These are phyloP conservation scores for Sporisorium scitamineum DNA, from an alignment of 1,284 basidiomycete genomes.

Conservation along the genomic window DNA sequence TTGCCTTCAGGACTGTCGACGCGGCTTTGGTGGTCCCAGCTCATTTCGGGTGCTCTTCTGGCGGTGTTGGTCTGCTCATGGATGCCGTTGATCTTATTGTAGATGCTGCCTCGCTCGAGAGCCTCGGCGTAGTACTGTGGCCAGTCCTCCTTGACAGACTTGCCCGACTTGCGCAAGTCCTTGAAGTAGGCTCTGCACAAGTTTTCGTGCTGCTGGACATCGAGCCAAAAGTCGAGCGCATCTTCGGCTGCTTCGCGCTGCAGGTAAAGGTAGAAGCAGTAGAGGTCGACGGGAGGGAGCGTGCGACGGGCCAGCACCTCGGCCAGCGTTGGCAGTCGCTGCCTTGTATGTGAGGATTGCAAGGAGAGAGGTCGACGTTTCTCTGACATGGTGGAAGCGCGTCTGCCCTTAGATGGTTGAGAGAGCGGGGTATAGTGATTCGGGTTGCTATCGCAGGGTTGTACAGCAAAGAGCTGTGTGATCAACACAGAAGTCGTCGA, in stretches of 20 bases:
- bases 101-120: constrained; percentile 84
- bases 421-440: neutral
- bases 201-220: constrained; percentile 98
- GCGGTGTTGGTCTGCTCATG: constrained; percentile 40
- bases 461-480: neutral
- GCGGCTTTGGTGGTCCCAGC: constrained; percentile 44
- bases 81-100: constrained; percentile 87
- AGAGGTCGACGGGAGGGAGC: constrained; percentile 92
- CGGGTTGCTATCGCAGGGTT: neutral
- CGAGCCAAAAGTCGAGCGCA: constrained; percentile 97
- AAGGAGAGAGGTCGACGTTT: constrained; percentile 41
- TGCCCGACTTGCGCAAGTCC: constrained; percentile 92
- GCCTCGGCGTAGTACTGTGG: constrained; percentile 84
- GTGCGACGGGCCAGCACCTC: constrained; percentile 73
- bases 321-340: constrained; percentile 69
- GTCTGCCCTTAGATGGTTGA: constrained; percentile 4
- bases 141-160: constrained; percentile 93
- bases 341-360: constrained; percentile 57
- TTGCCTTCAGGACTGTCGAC: constrained; percentile 43
- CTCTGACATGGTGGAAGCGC: constrained; percentile 34
- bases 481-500: neutral
- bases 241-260: constrained; percentile 92
- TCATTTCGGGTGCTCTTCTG: constrained; percentile 23
- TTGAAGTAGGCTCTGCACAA: constrained; percentile 98
- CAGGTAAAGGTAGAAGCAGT: constrained; percentile 84